A percentile compares a stretch with the other conserved stretches of the same genome.
phyloP scores from a whole-genome alignment of 371 early-diverging fungal species.

The Rhizomucor pusillus region DNA sequence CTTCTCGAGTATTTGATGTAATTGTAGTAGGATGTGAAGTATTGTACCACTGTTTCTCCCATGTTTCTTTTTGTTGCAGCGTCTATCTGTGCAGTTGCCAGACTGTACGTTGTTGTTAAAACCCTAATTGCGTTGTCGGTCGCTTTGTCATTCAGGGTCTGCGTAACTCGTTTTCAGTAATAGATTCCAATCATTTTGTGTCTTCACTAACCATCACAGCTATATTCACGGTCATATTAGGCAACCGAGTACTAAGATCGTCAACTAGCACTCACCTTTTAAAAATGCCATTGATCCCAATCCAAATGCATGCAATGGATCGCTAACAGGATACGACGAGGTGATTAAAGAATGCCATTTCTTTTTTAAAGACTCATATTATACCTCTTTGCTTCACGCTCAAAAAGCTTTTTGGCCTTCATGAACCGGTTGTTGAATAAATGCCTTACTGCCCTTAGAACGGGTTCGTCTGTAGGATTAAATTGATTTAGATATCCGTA shows the following conservation, averaged over 20 bases:
- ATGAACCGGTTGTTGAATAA: constrained; percentile 61
- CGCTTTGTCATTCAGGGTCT: constrained; percentile 56
- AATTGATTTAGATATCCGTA: neutral
- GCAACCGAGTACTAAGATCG: neutral
- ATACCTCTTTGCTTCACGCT: constrained; percentile 22
- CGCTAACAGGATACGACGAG: constrained; percentile 16
- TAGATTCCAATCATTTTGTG: neutral
- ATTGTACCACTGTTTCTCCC: constrained; percentile 39
- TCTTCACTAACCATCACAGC: constrained; percentile 27
- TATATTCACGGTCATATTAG: constrained; percentile 3
- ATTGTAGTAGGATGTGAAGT: constrained; percentile 40
- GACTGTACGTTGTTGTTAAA: constrained; percentile 47
- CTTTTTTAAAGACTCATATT: neutral
- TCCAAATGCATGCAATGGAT: constrained; percentile 49
- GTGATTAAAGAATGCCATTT: neutral
- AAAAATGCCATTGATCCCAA: constrained; percentile 51
- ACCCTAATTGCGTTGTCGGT: constrained; percentile 55
- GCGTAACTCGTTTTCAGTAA: neutral
- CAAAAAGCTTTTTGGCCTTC: constrained; percentile 48
- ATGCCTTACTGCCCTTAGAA: constrained; percentile 51
- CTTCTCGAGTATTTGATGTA: constrained; percentile 45
- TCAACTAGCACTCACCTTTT: constrained; percentile 31
- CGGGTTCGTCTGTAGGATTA: constrained; percentile 40
- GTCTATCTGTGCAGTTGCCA: constrained; percentile 60
- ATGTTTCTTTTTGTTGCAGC: constrained; percentile 56